Conservation (phyloP, 139 green algal genomes). For the Pleodorina starrii region DNA sequence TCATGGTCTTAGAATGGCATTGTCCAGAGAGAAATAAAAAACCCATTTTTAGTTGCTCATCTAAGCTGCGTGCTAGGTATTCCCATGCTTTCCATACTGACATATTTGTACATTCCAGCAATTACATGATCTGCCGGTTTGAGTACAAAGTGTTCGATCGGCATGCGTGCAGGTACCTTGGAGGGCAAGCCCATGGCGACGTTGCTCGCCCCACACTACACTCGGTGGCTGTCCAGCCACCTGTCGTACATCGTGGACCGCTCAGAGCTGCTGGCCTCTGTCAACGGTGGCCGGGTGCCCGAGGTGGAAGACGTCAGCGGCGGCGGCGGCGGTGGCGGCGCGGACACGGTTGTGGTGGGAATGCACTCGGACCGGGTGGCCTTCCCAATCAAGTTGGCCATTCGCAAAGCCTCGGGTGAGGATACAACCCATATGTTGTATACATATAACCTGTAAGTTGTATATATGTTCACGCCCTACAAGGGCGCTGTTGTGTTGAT, state of each 20-base stretch:
- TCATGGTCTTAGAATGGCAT: no score
- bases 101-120: neutral
- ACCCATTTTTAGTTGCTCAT: neutral
- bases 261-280: neutral
- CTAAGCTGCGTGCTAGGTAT: neutral
- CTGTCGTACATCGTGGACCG: neutral
- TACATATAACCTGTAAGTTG: neutral
- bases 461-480: neutral
- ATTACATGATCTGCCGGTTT: neutral
- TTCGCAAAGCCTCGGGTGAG: conserved; percentile 17
- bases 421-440: neutral
- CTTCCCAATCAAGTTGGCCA: neutral
- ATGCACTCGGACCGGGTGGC: conserved; percentile 30
- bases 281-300: neutral
- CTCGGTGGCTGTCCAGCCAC: neutral
- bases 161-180: conserved; percentile 5
- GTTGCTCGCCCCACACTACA: conserved; percentile 13
- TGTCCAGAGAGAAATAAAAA: neutral
- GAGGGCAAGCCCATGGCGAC: conserved; percentile 27
- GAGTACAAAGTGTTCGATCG: neutral
- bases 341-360: neutral
- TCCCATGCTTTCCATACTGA: neutral
- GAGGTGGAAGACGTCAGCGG: neutral
- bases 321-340: no score
- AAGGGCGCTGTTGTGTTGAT: neutral